phyloP scores from a whole-genome alignment of 2,329 filamentous ascomycete species.

The Aspergillus tamarii region DNA sequence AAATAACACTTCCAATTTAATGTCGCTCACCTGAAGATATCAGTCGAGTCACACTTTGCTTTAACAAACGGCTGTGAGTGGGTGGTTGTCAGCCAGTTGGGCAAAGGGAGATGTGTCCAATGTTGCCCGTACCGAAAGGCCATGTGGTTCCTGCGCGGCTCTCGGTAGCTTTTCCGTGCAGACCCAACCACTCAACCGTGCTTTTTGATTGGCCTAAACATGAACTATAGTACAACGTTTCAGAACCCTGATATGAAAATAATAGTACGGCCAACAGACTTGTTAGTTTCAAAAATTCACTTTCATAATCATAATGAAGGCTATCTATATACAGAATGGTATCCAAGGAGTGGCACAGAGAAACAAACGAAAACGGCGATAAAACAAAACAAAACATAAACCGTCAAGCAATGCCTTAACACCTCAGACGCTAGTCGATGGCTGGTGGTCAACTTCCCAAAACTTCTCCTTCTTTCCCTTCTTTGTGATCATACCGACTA shows the following conservation, averaged over 20 bases:
- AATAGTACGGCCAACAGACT: background rate
- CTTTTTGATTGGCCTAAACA: background rate
- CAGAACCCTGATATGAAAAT: no score
- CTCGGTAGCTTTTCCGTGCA: constrained; percentile 2
- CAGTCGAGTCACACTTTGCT: background rate
- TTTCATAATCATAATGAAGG: background rate
- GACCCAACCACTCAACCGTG: background rate
- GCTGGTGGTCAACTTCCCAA: constrained; percentile 35
- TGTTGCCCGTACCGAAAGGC: constrained; percentile 12
- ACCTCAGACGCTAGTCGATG: background rate
- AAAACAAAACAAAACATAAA: constrained; percentile 1
- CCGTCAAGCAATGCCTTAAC: background rate
- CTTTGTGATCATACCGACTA: constrained; percentile 40
- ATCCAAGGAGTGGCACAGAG: background rate
- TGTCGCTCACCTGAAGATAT: background rate
- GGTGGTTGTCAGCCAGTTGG: constrained; percentile 2
- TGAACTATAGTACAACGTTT: background rate
- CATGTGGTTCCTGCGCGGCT: constrained; percentile 15
- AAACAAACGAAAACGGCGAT: background rate
- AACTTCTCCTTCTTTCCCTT: constrained; percentile 42
- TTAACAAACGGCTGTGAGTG: background rate
- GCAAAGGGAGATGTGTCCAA: constrained; percentile 9
- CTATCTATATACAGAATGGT: background rate
- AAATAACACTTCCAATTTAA: background rate
- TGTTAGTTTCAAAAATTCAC: background rate